Evolutionary conservation across 805 yeast species (phyloP).

Genomic region (Barnettozyma vustinii): DNA sequence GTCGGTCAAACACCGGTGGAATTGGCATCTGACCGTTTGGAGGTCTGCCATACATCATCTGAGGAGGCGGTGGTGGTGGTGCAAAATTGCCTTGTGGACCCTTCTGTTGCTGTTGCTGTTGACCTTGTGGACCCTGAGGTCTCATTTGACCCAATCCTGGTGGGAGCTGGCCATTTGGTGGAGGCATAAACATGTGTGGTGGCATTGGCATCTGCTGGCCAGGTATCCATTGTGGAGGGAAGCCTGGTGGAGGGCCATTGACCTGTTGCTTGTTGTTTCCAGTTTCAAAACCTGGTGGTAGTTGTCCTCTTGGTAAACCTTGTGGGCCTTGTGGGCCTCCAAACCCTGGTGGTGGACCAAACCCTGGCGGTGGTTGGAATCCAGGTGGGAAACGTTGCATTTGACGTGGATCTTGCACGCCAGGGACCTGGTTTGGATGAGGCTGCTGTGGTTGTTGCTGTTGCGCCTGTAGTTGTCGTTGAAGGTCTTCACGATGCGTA

Average conservation of each 20-base stretch:
- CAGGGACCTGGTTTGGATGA: not conserved
- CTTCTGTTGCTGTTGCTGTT: constrained; percentile 9
- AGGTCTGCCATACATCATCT: constrained; percentile 5
- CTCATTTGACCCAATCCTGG: constrained; percentile 16
- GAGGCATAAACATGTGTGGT: constrained; percentile 5
- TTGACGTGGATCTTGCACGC: not conserved
- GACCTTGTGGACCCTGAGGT: constrained; percentile 10
- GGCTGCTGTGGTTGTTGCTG: constrained; percentile 5
- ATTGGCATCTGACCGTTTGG: constrained; percentile 10
- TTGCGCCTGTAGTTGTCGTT: constrained; percentile 4
- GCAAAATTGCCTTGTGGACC: constrained; percentile 10
- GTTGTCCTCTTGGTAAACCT: constrained; percentile 9
- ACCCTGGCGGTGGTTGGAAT: constrained; percentile 8
- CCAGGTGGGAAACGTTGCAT: constrained; percentile 13
- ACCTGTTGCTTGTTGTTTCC: constrained; percentile 7
- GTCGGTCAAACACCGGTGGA: constrained; percentile 11
- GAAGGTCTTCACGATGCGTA: constrained; percentile 1
- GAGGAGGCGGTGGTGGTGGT: constrained; percentile 9
- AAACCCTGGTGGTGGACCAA: constrained; percentile 9
- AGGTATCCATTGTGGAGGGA: constrained; percentile 15
- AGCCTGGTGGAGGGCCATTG: constrained; percentile 17
- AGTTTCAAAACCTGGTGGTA: constrained; percentile 17
- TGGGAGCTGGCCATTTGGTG: constrained; percentile 13
- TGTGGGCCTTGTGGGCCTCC: constrained; percentile 5
- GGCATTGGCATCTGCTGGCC: constrained; percentile 10